Evolutionary conservation across 2,329 filamentous ascomycete genomes (phyloP).

Genomic region (Dothideomycetes sp.): DNA sequence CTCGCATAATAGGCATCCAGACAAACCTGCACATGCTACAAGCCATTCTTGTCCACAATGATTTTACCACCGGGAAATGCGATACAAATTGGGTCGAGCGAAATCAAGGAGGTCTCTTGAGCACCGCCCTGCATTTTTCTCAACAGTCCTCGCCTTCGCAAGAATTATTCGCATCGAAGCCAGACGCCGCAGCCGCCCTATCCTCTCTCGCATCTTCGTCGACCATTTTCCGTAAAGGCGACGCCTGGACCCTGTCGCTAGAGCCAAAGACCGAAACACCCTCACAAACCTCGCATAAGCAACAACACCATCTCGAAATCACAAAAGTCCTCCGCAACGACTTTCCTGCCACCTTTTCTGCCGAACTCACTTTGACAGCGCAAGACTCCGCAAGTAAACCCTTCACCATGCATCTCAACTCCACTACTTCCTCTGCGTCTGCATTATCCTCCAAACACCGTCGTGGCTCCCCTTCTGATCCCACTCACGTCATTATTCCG

Average conservation of each 20-base stretch:
- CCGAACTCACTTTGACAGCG: constrained; percentile 40
- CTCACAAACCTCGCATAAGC: constrained; percentile 9
- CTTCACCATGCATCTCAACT: constrained; percentile 32
- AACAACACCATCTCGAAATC: constrained; percentile 42
- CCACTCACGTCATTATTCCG: constrained; percentile 43
- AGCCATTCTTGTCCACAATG: constrained; percentile 40
- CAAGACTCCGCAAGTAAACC: constrained; percentile 19
- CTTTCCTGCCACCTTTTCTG: constrained; percentile 44
- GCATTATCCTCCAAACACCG: constrained; percentile 32
- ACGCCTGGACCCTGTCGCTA: constrained; percentile 46
- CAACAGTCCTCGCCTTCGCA: background rate
- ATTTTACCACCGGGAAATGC: constrained; percentile 37
- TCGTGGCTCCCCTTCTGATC: constrained; percentile 38
- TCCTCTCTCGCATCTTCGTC: constrained; percentile 1
- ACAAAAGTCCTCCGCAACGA: constrained; percentile 47
- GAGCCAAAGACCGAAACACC: constrained; percentile 17
- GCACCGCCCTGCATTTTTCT: background rate
- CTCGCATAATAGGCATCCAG: constrained; percentile 43
- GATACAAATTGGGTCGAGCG: constrained; percentile 49
- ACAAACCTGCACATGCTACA: constrained; percentile 46
- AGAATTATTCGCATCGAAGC: constrained; percentile 4
- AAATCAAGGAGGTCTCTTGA: constrained; percentile 32
- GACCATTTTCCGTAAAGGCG: constrained; percentile 43
- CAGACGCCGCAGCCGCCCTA: background rate
- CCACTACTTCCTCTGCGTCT: constrained; percentile 29